Base-by-base conservation (phyloP, 306 rosid genomes). In the Castanea mollissima region DNA sequence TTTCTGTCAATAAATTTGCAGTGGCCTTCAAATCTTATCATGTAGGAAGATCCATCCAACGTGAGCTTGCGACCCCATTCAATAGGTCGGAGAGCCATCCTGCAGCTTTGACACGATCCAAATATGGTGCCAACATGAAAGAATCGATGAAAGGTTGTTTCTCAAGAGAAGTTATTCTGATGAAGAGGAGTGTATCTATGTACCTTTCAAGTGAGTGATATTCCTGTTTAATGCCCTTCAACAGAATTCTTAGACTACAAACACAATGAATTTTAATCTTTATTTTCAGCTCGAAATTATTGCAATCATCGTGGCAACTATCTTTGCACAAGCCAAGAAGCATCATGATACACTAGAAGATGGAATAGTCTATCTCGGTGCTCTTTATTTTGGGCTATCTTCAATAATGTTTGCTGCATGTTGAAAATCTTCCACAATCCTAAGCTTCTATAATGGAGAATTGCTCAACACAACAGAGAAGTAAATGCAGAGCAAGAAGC, bases 31-130 rank as follows among this genome's bases (percentile, higher is more conserved):
- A 73, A 55, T 73, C 83, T 34, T 79, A 73, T 49, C 56, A 54
- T 73, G 20, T 63, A 62, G 68, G 78, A 16, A 49, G 21, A 51
- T 55, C 68, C 49, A 79, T 79, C 46, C 78, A 52, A 35, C 2
- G 35, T 51, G 78, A 79, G 74, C 83, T 74, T 63, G 83, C 74
- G 10, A 25, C 74, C 74, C 83, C 78, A 54, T 79, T 73, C 74
- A 57, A 79, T 20, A 79, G 67, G 78, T 79, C 74, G 7, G 54
- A 34, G 12, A 73, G 74, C 78, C 83, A 79, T 55, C 83, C 69
- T 34, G 83, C 83, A 34, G 59, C 78, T 63, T 64, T 79, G 56
- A 35, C 83, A 4, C 64, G 27, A 54, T 51, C 78, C 21, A 79
- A 74, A 55, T 73, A 79, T 3, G 78, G 83, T 63, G 38, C 67